These are phyloP conservation scores for Geotrichum armillariae DNA, from an alignment of 1,139 yeast species.

Conservation along the genomic window DNA sequence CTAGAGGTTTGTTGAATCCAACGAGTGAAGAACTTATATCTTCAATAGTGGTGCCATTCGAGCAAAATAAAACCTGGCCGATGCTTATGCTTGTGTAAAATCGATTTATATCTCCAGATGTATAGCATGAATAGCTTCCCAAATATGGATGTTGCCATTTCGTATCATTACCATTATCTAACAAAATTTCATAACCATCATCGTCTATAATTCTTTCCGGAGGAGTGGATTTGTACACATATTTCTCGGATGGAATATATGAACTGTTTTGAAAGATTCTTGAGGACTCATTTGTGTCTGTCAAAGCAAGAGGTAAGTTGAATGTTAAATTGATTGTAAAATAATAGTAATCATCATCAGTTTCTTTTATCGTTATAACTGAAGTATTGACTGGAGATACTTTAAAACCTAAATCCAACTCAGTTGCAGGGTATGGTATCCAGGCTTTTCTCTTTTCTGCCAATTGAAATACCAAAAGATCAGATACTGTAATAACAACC, in stretches of 20 bases:
- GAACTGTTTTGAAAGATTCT: not conserved
- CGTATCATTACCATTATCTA: too few relatives aligned
- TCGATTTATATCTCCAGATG: not conserved
- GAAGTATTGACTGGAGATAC: not conserved
- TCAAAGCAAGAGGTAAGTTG: slow-evolving; percentile 2
- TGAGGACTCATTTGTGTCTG: not conserved
- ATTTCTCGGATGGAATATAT: slow-evolving; percentile 7
- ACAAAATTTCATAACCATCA: not conserved
- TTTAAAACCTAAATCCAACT: not conserved
- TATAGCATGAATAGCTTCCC: not conserved
- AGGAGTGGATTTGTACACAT: not conserved
- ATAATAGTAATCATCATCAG: too few relatives aligned
- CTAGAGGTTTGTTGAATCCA: not conserved
- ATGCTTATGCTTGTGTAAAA: not conserved
- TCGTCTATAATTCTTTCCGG: not conserved
- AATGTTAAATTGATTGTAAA: not conserved
- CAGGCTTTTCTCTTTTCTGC: not conserved
- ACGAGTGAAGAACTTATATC: not conserved
- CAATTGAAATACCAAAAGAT: slow-evolving; percentile 8
- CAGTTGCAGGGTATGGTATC: not conserved
- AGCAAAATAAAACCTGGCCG: too few relatives aligned
- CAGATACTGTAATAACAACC: not conserved
- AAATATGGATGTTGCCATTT: too few relatives aligned
- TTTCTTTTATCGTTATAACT: too few relatives aligned
- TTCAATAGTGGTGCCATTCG: not conserved